These are phyloP conservation scores for Leishmania braziliensis DNA, from an alignment of 208 protist genomes.

Conservation along the genomic window DNA sequence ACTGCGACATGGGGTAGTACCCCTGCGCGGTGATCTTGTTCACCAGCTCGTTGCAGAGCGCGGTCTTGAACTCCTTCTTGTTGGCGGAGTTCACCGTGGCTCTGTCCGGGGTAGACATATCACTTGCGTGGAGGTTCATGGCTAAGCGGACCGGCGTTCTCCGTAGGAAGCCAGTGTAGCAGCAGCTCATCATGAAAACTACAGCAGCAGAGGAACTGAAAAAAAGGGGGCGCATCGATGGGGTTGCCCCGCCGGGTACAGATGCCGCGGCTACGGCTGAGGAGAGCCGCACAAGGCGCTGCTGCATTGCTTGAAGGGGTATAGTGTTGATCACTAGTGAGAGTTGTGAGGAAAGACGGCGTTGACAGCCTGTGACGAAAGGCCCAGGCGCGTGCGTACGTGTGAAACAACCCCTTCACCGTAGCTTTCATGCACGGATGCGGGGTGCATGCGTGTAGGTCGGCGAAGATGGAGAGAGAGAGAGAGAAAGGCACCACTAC, in stretches of 20 bases:
- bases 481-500: neutral
- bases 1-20: conserved; percentile 91
- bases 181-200: neutral
- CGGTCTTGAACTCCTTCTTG: conserved; percentile 88
- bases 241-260: neutral
- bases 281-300: neutral
- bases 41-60: conserved; percentile 83
- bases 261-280: neutral
- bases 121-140: conserved; percentile 80
- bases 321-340: neutral
- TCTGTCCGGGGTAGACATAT: conserved; percentile 87
- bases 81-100: conserved; percentile 73
- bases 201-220: neutral
- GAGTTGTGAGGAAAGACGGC: neutral
- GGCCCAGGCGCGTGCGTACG: neutral
- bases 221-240: neutral
- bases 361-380: neutral
- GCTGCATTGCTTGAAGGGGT: neutral
- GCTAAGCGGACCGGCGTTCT: conserved; percentile 27
- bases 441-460: neutral
- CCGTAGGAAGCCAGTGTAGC: conserved; percentile 7
- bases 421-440: neutral
- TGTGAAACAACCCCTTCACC: neutral
- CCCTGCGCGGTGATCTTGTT: conserved; percentile 85
- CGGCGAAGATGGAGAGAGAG: neutral